phyloP scores from a whole-genome alignment of 345 rosid species.

The Eucalyptus lansdowneana region DNA sequence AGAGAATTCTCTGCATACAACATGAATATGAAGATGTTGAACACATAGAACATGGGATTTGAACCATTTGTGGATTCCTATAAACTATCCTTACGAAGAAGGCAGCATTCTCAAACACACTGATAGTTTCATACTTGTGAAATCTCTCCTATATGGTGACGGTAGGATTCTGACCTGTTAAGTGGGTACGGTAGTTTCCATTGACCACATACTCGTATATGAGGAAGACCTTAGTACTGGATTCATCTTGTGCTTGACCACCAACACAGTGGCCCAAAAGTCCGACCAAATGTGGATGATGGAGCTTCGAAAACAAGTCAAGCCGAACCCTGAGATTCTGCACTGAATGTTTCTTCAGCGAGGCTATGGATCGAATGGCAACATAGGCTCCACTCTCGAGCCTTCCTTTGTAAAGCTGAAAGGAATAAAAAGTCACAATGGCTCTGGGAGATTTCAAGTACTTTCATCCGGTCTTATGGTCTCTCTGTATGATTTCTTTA shows the following conservation, averaged over 20 bases:
- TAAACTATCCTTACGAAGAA: neutral
- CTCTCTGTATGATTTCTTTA: neutral
- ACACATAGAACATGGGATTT: neutral
- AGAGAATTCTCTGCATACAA: slow-evolving; percentile 41
- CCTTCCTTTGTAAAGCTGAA: slow-evolving; percentile 82
- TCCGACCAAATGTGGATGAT: slow-evolving; percentile 83
- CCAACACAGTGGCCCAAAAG: slow-evolving; percentile 80
- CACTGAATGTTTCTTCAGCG: slow-evolving; percentile 52
- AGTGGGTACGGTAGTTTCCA: slow-evolving; percentile 56
- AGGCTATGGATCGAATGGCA: slow-evolving; percentile 50
- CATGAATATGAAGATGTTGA: neutral
- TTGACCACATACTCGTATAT: slow-evolving; percentile 63
- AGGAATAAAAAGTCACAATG: neutral
- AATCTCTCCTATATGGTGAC: neutral
- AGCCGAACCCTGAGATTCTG: slow-evolving; percentile 60
- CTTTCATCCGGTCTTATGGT: neutral
- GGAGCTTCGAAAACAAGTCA: slow-evolving; percentile 77
- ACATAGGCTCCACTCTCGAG: slow-evolving; percentile 63
- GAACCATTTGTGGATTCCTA: neutral
- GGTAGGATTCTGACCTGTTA: slow-evolving; percentile 49
- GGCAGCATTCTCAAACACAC: neutral
- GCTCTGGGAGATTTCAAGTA: neutral
- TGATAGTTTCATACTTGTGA: neutral
- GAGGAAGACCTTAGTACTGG: slow-evolving; percentile 42
- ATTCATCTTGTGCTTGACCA: slow-evolving; percentile 27